phyloP scores from a whole-genome alignment of 768 basidiomycete species.

The Agrocybe chaxingu region DNA sequence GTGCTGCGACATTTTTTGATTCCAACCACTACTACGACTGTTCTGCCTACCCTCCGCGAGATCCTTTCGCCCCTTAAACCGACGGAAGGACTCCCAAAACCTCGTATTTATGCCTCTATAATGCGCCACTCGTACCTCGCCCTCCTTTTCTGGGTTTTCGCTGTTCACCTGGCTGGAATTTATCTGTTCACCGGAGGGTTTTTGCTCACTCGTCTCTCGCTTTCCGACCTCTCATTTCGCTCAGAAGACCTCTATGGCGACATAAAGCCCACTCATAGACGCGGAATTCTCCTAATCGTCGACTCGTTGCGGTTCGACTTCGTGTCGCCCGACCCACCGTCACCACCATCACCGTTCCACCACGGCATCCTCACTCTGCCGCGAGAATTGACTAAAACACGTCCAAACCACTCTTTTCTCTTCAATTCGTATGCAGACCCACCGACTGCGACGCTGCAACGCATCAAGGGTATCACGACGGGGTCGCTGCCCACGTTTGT shows the following conservation, averaged over 20 bases:
- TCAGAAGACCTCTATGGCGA: slow-evolving; percentile 34
- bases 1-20: too few species aligned
- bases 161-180: slow-evolving; percentile 74
- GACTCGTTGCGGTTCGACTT: slow-evolving; percentile 96
- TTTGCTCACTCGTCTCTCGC: slow-evolving; percentile 74
- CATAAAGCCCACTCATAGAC: slow-evolving; percentile 64
- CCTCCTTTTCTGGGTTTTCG: slow-evolving; percentile 52
- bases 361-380: slow-evolving; percentile 85
- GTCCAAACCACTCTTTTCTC: slow-evolving; percentile 76
- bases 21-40: too few species aligned
- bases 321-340: slow-evolving; percentile 66
- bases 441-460: slow-evolving; percentile 91
- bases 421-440: slow-evolving; percentile 92
- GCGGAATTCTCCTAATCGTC: slow-evolving; percentile 83
- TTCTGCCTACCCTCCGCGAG: too few species aligned
- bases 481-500: slow-evolving; percentile 95
- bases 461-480: slow-evolving; percentile 92
- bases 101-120: neutral
- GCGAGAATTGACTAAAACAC: slow-evolving; percentile 54
- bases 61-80: too few species aligned
- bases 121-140: slow-evolving; percentile 8
- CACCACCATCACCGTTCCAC: slow-evolving; percentile 63
- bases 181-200: slow-evolving; percentile 93
- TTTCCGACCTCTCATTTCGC: slow-evolving; percentile 53
- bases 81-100: too few species aligned